Evolutionary conservation across 192 early-diverging fungal species (phyloP).

Genomic region (Chytriomyces confervae): DNA sequence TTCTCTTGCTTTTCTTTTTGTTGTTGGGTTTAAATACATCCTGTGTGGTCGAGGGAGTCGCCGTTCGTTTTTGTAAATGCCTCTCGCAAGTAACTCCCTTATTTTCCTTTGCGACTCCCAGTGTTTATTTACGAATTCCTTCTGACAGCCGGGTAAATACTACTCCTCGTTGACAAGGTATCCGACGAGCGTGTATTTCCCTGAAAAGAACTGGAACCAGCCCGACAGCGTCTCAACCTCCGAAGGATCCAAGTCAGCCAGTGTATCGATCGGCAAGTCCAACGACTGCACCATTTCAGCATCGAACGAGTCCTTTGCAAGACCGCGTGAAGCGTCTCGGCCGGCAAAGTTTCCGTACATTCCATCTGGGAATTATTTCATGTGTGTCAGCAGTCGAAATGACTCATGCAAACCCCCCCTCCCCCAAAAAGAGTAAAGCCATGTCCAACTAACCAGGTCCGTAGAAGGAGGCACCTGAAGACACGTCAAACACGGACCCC

Average conservation of each 20-base stretch:
- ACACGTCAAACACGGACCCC: constrained; percentile 90
- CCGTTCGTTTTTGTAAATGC: too few relatives aligned
- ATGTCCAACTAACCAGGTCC: constrained; percentile 72
- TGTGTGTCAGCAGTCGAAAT: background rate
- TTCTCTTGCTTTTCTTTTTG: background rate
- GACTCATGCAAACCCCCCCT: background rate
- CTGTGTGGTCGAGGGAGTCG: too few relatives aligned
- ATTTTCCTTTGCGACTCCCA: too few relatives aligned
- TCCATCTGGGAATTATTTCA: constrained; percentile 58
- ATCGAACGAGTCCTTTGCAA: constrained; percentile 89
- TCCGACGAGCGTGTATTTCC: constrained; percentile 57
- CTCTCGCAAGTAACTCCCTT: too few relatives aligned
- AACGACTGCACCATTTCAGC: constrained; percentile 69
- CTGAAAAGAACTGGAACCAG: constrained; percentile 80
- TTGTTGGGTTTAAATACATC: background rate
- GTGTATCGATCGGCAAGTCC: constrained; percentile 76
- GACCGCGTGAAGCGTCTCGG: constrained; percentile 90
- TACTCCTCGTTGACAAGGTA: constrained; percentile 22
- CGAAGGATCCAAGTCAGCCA: constrained; percentile 75
- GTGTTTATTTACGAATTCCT: background rate
- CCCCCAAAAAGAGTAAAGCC: background rate
- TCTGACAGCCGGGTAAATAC: background rate
- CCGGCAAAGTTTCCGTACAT: constrained; percentile 98
- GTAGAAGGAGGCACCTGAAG: constrained; percentile 81
- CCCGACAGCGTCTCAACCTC: constrained; percentile 77